Conservation (phyloP, 768 basidiomycete species). For the Xerocomus spinulosus region DNA sequence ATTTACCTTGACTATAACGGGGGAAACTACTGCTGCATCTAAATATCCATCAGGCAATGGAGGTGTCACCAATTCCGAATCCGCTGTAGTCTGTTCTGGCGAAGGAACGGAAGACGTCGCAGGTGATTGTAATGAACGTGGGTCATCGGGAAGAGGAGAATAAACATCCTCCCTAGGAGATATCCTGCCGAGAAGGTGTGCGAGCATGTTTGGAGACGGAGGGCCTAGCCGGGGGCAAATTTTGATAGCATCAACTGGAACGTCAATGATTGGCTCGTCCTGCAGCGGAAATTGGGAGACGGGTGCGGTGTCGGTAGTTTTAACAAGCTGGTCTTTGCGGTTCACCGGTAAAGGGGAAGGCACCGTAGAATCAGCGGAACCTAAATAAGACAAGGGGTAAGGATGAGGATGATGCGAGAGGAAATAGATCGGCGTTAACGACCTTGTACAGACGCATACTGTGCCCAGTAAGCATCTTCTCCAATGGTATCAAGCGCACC, state of each 20-base stretch:
- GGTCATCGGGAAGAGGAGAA: conserved; percentile 9
- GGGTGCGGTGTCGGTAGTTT: conserved; percentile 4
- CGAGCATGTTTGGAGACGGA: conserved; percentile 25
- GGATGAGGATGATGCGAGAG: conserved; percentile 1
- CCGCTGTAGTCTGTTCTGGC: conserved; percentile 12
- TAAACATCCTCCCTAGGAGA: conserved; percentile 22
- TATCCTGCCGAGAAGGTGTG: conserved; percentile 24
- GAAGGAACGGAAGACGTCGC: conserved; percentile 8
- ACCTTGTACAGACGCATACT: conserved; percentile 70
- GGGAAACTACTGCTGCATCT: conserved; percentile 14
- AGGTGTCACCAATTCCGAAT: conserved; percentile 27
- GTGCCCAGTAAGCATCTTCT: conserved; percentile 75
- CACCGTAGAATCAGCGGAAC: conserved; percentile 67
- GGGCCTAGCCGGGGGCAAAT: conserved; percentile 12
- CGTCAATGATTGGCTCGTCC: conserved; percentile 8
- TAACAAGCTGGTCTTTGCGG: conserved; percentile 23
- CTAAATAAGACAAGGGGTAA: conserved; percentile 31
- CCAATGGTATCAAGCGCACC: conserved; percentile 9
- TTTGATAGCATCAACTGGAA: conserved; percentile 17
- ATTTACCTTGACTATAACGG: conserved; percentile 11
- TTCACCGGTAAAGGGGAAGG: conserved; percentile 43
- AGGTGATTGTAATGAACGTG: conserved; percentile 4
- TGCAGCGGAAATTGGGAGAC: conserved; percentile 6
- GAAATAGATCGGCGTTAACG: conserved; percentile 16
- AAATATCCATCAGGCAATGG: conserved; percentile 7